A percentile compares a stretch with the other conserved stretches of the same genome.
phyloP scores from a whole-genome alignment of 345 rosid species.

The Melaleuca quinquenervia region DNA sequence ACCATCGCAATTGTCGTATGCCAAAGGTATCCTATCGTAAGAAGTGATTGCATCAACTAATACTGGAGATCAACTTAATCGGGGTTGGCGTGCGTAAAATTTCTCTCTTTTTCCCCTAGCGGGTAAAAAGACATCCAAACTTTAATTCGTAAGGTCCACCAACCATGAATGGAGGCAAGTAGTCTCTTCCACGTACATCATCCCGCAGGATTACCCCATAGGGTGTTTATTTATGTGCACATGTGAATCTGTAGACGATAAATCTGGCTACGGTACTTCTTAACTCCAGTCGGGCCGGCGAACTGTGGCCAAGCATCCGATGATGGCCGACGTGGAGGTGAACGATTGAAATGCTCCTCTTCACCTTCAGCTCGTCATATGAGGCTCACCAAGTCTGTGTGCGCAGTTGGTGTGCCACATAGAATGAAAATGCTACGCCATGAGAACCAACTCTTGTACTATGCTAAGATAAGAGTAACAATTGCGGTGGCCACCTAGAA shows the following conservation, averaged over 20 bases:
- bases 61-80: background rate
- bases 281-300: constrained; percentile 4
- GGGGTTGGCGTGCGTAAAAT: background rate
- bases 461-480: no score
- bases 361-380: constrained; percentile 4
- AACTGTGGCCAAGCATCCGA: constrained; percentile 18
- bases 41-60: background rate
- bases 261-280: background rate
- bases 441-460: no score
- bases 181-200: background rate
- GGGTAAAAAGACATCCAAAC: background rate
- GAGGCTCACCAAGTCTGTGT: constrained; percentile 14
- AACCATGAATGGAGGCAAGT: background rate
- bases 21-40: background rate
- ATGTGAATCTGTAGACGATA: background rate
- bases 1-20: background rate
- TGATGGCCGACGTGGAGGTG: constrained; percentile 33
- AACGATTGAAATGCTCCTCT: constrained; percentile 12
- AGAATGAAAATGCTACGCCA: no score
- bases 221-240: background rate
- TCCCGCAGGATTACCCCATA: no score
- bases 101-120: background rate
- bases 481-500: no score
- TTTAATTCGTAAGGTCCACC: background rate
- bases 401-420: no score